Conservation (phyloP, 768 basidiomycete genomes). For the Cytidiella melzeri region DNA sequence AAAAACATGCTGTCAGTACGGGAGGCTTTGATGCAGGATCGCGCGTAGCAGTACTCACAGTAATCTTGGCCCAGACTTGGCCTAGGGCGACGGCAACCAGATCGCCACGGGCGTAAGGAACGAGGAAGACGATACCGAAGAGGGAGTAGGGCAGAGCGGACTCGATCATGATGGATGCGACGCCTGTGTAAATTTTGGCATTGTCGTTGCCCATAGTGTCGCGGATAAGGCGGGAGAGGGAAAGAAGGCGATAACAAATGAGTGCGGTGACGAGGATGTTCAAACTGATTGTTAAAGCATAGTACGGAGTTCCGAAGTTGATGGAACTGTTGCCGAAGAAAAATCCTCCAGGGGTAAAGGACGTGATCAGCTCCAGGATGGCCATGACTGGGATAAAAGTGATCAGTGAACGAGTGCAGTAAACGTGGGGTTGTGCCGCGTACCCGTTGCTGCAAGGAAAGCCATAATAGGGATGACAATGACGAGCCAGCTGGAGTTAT, state of each 20-base stretch:
- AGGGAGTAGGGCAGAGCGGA: conserved; percentile 35
- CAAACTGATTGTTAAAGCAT: conserved; percentile 33
- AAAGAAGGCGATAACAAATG: conserved; percentile 34
- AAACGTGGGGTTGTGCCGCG: background rate
- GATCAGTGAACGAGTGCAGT: background rate
- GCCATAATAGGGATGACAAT: conserved; percentile 18
- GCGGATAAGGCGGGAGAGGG: conserved; percentile 24
- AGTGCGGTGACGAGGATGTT: conserved; percentile 37
- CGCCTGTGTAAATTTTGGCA: conserved; percentile 32
- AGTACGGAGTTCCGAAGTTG: conserved; percentile 36
- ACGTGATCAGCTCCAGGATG: conserved; percentile 34
- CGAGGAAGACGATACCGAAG: conserved; percentile 32
- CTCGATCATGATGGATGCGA: conserved; percentile 33
- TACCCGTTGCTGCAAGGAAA: conserved; percentile 21
- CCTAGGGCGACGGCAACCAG: conserved; percentile 31
- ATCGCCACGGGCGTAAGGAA: conserved; percentile 31
- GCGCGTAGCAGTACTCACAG: conserved; percentile 24
- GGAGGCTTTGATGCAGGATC: background rate
- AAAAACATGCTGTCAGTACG: background rate
- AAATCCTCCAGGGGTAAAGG: conserved; percentile 34
- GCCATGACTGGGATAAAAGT: conserved; percentile 27
- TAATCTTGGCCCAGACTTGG: conserved; percentile 37
- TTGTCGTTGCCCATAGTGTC: conserved; percentile 25
- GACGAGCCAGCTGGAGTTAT: conserved; percentile 16
- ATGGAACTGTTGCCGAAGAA: conserved; percentile 34